A percentile compares a stretch with the other conserved stretches of the same genome.
Evolutionary conservation across 1,139 yeast genomes (phyloP).

Genomic region (Meyerozyma carpophila): DNA sequence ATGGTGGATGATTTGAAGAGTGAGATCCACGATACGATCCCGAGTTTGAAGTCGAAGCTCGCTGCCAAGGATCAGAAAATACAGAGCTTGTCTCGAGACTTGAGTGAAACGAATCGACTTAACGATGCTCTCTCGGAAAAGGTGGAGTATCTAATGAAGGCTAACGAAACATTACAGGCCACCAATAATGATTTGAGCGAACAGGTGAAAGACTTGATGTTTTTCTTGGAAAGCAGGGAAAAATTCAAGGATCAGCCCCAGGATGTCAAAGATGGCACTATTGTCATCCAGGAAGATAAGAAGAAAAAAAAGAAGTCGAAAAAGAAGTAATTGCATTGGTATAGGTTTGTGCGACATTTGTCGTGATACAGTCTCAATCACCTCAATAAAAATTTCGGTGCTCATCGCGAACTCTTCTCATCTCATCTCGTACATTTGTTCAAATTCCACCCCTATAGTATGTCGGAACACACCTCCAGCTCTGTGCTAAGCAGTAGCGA

Average conservation of each 20-base stretch:
- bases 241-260: conserved; percentile 66
- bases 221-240: conserved; percentile 67
- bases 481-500: conserved; percentile 41
- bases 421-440: neutral
- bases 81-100: conserved; percentile 23
- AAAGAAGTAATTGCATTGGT: neutral
- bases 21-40: conserved; percentile 18
- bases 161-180: conserved; percentile 25
- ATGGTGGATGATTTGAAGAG: conserved; percentile 1
- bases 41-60: conserved; percentile 27
- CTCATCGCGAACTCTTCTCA: conserved; percentile 1
- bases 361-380: neutral
- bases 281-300: conserved; percentile 34
- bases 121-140: conserved; percentile 55
- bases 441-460: neutral
- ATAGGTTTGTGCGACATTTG: neutral
- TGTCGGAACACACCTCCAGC: neutral
- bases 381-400: neutral
- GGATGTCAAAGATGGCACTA: conserved; percentile 67
- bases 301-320: conserved; percentile 14
- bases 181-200: conserved; percentile 52
- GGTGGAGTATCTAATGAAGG: conserved; percentile 41
- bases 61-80: conserved; percentile 28
- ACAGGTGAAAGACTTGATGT: conserved; percentile 78
- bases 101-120: conserved; percentile 34